Conservation (phyloP, 148 eudicot species). For the Camellia lanceoleosa region DNA sequence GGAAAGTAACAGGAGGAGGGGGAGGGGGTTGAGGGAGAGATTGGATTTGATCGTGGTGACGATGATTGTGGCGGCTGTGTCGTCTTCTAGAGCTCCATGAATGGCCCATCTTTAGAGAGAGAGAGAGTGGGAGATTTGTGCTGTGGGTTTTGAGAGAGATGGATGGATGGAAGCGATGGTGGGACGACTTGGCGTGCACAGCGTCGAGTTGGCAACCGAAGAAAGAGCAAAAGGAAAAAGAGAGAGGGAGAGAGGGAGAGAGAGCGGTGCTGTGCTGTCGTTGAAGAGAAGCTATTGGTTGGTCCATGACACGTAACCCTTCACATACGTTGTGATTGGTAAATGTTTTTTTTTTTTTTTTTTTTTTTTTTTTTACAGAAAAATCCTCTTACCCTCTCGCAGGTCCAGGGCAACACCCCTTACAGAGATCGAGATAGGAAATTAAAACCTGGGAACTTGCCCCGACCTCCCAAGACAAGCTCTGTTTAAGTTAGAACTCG, state of each 20-base stretch:
- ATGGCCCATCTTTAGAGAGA: conserved; percentile 33
- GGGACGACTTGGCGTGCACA: not conserved
- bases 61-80: conserved; percentile 12
- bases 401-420: too few relatives aligned
- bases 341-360: too few relatives aligned
- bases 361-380: too few relatives aligned
- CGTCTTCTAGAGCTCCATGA: conserved; percentile 35
- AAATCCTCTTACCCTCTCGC: too few relatives aligned
- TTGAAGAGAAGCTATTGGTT: too few relatives aligned
- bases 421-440: too few relatives aligned
- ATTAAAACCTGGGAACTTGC: too few relatives aligned
- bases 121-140: not conserved
- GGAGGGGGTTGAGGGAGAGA: conserved; percentile 7
- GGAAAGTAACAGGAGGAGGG: conserved; percentile 10
- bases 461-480: too few relatives aligned
- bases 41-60: conserved; percentile 19
- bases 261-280: too few relatives aligned
- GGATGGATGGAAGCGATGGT: not conserved
- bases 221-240: not conserved
- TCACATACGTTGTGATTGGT: too few relatives aligned
- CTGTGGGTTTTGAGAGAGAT: not conserved
- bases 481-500: too few relatives aligned
- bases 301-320: too few relatives aligned
- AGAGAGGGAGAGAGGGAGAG: not conserved
- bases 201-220: not conserved